phyloP scores from a whole-genome alignment of 2,329 filamentous ascomycete species.

The Colletotrichum musicola region DNA sequence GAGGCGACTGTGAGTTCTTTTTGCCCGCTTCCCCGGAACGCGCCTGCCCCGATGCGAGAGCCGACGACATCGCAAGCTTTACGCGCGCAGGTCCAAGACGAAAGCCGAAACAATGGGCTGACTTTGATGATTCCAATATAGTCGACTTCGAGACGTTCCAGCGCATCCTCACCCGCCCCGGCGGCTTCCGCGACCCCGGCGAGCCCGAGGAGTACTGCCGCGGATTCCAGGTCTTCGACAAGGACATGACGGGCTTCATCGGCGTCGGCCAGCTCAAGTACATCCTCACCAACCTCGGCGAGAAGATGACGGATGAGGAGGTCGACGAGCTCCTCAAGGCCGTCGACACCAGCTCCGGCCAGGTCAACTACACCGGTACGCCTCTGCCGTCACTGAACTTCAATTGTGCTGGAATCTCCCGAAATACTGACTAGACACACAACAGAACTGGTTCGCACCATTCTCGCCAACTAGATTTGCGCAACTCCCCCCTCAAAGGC shows the following conservation, averaged over 20 bases:
- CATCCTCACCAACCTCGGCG: slow-evolving; percentile 95
- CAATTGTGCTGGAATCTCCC: fast-evolving
- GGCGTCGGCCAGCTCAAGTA: slow-evolving; percentile 98
- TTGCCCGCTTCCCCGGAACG: too few species aligned
- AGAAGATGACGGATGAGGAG: slow-evolving; percentile 99
- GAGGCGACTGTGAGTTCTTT: slow-evolving; percentile 84
- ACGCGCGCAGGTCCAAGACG: neutral
- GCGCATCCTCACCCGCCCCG: slow-evolving; percentile 95
- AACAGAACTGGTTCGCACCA: slow-evolving; percentile 84
- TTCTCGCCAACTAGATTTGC: slow-evolving; percentile 79
- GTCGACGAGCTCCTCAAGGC: slow-evolving; percentile 99
- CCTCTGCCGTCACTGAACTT: slow-evolving; percentile 20
- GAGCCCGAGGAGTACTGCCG: slow-evolving; percentile 99
- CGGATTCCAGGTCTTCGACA: slow-evolving; percentile 99
- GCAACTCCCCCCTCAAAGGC: neutral
- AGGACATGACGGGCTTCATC: slow-evolving; percentile 98
- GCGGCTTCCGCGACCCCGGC: slow-evolving; percentile 97
- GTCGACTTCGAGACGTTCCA: slow-evolving; percentile 99
- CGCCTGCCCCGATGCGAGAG: neutral
- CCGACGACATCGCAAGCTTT: neutral
- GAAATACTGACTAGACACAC: neutral
- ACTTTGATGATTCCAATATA: slow-evolving; percentile 51
- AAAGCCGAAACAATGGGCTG: slow-evolving; percentile 17
- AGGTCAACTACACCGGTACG: slow-evolving; percentile 97
- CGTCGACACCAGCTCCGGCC: slow-evolving; percentile 93